A percentile compares a stretch with the other conserved stretches of the same genome.
These are phyloP conservation scores for Syzygium oleosum DNA, from an alignment of 345 rosid species.

Conservation along the genomic window DNA sequence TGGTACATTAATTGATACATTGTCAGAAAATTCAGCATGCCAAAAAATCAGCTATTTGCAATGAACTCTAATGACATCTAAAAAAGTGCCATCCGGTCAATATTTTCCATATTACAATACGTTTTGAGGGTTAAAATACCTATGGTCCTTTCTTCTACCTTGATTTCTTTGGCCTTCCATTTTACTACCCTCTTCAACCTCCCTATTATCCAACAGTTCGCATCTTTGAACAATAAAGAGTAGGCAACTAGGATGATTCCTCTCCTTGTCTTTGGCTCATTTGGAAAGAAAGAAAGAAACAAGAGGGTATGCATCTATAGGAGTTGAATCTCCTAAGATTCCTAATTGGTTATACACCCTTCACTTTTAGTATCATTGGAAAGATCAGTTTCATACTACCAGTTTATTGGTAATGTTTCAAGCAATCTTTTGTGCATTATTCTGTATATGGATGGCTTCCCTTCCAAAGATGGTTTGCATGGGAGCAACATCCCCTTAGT, in stretches of 20 bases:
- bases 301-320: neutral
- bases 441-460: neutral
- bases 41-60: neutral
- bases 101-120: neutral
- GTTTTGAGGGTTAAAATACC: neutral
- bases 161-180: neutral
- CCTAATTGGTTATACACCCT: neutral
- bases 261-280: neutral
- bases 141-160: neutral
- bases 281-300: neutral
- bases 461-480: neutral
- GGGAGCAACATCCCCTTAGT: neutral
- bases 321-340: neutral
- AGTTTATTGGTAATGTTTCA: neutral
- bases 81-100: neutral
- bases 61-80: neutral
- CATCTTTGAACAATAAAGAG: neutral
- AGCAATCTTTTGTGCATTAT: neutral
- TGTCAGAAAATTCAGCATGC: neutral
- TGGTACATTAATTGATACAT: neutral
- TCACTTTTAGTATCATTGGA: neutral
- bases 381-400: neutral
- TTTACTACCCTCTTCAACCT: neutral
- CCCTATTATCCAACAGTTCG: neutral
- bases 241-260: neutral